Evolutionary conservation across 352 stramenopile species (phyloP).

Genomic region (Pythium myriotylum): DNA sequence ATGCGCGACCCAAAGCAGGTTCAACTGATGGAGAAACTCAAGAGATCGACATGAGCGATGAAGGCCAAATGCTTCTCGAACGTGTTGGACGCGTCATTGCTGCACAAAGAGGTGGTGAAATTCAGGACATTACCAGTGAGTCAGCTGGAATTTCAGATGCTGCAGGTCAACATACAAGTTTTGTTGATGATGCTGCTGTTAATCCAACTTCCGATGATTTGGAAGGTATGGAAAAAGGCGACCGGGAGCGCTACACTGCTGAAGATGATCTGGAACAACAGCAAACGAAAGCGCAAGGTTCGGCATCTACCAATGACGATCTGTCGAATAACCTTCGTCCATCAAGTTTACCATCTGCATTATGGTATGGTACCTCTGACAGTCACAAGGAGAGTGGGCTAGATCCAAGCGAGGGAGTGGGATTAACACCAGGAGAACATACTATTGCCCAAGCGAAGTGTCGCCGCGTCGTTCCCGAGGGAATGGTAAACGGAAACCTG

Average conservation of each 20-base stretch:
- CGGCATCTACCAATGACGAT: neutral
- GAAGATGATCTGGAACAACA: conserved; percentile 23
- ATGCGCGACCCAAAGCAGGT: neutral
- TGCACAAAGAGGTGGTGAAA: conserved; percentile 72
- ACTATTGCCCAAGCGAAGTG: conserved; percentile 66
- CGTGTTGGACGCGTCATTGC: conserved; percentile 74
- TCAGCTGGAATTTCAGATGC: conserved; percentile 14
- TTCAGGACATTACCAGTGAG: conserved; percentile 77
- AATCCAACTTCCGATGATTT: conserved; percentile 22
- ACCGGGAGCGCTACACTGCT: conserved; percentile 13
- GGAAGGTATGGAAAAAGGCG: conserved; percentile 21
- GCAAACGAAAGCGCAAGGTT: neutral
- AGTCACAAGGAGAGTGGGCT: conserved; percentile 54
- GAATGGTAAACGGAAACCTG: conserved; percentile 64
- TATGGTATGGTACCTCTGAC: conserved; percentile 34
- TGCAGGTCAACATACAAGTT: neutral
- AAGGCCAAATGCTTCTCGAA: conserved; percentile 49
- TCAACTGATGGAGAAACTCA: conserved; percentile 26
- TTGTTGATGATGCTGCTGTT: neutral
- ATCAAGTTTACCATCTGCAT: conserved; percentile 8
- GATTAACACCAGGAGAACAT: conserved; percentile 56
- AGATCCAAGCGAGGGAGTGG: conserved; percentile 70
- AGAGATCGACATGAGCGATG: conserved; percentile 26
- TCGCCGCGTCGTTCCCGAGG: conserved; percentile 75
- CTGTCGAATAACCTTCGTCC: neutral